Conservation (phyloP, 495 filamentous ascomycete genomes). For the Aspergillus coremiiformis region DNA sequence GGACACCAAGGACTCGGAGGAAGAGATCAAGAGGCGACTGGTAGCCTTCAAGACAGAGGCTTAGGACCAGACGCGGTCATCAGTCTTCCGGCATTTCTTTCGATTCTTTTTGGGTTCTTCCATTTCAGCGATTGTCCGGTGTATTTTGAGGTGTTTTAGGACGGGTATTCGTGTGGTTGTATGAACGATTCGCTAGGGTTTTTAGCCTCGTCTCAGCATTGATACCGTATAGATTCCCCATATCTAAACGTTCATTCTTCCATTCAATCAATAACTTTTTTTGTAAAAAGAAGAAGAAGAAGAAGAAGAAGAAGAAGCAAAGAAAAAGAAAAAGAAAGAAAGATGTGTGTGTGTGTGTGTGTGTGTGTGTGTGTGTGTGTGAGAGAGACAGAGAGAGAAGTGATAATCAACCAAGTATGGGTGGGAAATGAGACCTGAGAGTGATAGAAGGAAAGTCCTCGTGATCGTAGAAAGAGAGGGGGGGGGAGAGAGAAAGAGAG, state of each 20-base stretch:
- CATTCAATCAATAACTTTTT: too few species aligned
- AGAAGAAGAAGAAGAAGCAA: too few species aligned
- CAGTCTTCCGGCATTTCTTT: not conserved
- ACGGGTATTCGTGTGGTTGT: not conserved
- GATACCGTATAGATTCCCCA: not conserved
- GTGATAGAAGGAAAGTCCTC: too few species aligned
- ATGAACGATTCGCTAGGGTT: not conserved
- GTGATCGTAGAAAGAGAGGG: too few species aligned
- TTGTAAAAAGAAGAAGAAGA: too few species aligned
- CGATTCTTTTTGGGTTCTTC: not conserved
- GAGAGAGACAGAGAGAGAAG: too few species aligned
- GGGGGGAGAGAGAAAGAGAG: not conserved
- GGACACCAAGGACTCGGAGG: slow-evolving; percentile 36
- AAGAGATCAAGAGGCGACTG: slow-evolving; percentile 32
- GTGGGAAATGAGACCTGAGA: too few species aligned
- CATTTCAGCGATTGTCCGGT: slow-evolving; percentile 4
- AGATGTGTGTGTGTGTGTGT: too few species aligned
- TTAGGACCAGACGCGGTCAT: not conserved
- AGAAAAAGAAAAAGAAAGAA: too few species aligned
- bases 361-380: too few species aligned
- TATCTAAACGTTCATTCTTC: not conserved
- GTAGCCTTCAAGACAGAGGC: slow-evolving; percentile 34
- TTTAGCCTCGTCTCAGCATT: not conserved
- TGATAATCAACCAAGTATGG: too few species aligned
- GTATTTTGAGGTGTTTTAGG: not conserved